These are phyloP conservation scores for Auricularia sp. DNA, from an alignment of 768 basidiomycete genomes.

Conservation along the genomic window DNA sequence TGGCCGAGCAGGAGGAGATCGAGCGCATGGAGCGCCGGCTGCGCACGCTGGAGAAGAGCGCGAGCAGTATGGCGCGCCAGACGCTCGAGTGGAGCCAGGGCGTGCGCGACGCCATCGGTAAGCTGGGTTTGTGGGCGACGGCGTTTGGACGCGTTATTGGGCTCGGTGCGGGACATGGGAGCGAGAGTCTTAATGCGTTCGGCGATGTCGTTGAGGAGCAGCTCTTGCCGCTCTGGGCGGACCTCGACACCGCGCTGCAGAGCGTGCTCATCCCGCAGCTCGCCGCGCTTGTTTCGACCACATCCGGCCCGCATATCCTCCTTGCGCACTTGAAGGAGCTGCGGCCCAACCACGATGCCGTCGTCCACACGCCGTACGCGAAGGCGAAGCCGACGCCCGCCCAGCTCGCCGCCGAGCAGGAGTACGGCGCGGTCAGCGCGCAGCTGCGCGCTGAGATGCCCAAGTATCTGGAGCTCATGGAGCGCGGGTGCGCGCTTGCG, in stretches of 20 bases:
- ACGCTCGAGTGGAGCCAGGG: conserved; percentile 53
- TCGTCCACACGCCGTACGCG: conserved; percentile 10
- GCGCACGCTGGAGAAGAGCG: conserved; percentile 44
- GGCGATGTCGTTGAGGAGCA: conserved; percentile 43
- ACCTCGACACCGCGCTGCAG: conserved; percentile 44
- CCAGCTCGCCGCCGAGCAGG: conserved; percentile 62
- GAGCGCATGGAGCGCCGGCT: conserved; percentile 46
- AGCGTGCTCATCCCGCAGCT: conserved; percentile 48
- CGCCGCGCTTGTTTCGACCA: conserved; percentile 44
- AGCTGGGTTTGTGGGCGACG: conserved; percentile 50
- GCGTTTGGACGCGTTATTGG: conserved; percentile 38
- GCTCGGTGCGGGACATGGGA: conserved; percentile 26
- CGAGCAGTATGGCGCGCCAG: conserved; percentile 50
- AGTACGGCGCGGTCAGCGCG: conserved; percentile 66
- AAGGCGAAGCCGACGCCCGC: conserved; percentile 59
- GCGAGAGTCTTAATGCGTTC: conserved; percentile 33
- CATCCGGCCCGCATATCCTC: conserved; percentile 39
- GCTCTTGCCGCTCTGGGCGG: conserved; percentile 41
- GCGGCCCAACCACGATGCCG: neutral
- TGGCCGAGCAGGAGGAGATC: conserved; percentile 35
- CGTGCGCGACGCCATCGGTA: conserved; percentile 38
- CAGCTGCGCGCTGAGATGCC: conserved; percentile 68
- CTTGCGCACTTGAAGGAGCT: conserved; percentile 1
- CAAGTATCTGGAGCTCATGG: conserved; percentile 43
- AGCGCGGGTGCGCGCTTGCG: conserved; percentile 46